Conservation (phyloP, 192 early-diverging fungal species). For the Phlyctochytrium bullatum region DNA sequence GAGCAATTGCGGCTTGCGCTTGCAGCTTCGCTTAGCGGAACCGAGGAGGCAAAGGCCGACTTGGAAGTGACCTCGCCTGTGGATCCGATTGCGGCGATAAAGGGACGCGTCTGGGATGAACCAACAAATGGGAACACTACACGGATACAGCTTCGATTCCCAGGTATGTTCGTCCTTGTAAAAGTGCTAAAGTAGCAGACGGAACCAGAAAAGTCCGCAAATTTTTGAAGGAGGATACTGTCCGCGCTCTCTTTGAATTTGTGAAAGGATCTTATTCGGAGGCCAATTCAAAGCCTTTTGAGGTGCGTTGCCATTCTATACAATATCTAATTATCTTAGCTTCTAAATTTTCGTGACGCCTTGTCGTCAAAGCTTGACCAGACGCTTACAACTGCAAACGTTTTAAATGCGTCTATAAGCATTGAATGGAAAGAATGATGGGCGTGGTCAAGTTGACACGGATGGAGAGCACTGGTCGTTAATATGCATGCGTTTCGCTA, state of each 20-base stretch:
- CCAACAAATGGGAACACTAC: slow-evolving; percentile 54
- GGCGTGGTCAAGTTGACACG: too few relatives aligned
- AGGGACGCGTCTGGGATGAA: slow-evolving; percentile 11
- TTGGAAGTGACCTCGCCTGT: slow-evolving; percentile 4
- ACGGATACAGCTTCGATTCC: slow-evolving; percentile 79
- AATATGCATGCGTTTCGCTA: too few relatives aligned
- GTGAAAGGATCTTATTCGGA: slow-evolving; percentile 72
- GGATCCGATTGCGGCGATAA: slow-evolving; percentile 21
- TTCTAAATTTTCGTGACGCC: slow-evolving; percentile 64
- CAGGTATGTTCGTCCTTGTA: slow-evolving; percentile 35
- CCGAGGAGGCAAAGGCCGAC: slow-evolving; percentile 30
- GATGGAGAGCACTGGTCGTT: too few relatives aligned
- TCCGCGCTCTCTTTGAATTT: slow-evolving; percentile 77
- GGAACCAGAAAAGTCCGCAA: slow-evolving; percentile 74
- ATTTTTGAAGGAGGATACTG: slow-evolving; percentile 71
- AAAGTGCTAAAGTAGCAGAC: slow-evolving; percentile 37
- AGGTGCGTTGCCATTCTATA: slow-evolving; percentile 43
- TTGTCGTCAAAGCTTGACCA: slow-evolving; percentile 63
- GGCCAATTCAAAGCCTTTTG: slow-evolving; percentile 61
- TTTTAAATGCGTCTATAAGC: slow-evolving; percentile 44
- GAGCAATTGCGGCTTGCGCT: slow-evolving; percentile 85
- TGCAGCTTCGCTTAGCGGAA: slow-evolving; percentile 60
- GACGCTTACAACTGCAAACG: slow-evolving; percentile 68
- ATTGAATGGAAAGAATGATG: slow-evolving; percentile 31
- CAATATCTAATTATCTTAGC: slow-evolving; percentile 13